A percentile compares a stretch with the other conserved stretches of the same genome.
phyloP scores from a whole-genome alignment of 306 rosid species.

The Senna tora region DNA sequence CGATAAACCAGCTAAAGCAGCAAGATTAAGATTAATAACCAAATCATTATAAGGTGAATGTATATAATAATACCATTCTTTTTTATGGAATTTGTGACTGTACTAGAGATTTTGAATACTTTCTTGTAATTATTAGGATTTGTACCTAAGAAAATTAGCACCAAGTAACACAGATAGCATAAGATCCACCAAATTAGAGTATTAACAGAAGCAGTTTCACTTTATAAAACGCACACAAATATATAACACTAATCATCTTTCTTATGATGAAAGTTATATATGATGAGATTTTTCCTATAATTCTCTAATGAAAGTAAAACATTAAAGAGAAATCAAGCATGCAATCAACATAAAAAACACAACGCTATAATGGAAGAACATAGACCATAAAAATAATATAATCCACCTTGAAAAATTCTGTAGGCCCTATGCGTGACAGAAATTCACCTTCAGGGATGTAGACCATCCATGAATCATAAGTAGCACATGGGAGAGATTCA shows the following conservation, averaged over 20 bases:
- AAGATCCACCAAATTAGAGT: neutral
- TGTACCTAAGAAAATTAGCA: neutral
- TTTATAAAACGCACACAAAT: neutral
- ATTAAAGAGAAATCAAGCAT: neutral
- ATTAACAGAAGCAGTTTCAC: neutral
- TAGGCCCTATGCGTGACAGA: constrained; percentile 91
- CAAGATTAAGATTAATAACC: neutral
- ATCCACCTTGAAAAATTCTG: constrained; percentile 79
- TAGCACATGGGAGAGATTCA: constrained; percentile 76
- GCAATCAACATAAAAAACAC: neutral
- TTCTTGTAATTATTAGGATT: neutral
- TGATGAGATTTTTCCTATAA: neutral
- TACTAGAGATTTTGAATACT: neutral
- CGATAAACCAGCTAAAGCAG: neutral
- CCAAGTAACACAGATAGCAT: neutral
- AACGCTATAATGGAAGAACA: neutral
- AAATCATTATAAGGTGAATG: neutral
- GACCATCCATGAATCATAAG: constrained; percentile 97
- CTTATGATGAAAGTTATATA: neutral
- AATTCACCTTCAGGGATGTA: constrained; percentile 86
- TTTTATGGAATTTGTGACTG: neutral
- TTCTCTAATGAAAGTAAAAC: neutral
- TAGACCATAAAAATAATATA: neutral
- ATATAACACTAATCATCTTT: neutral
- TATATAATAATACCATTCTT: neutral